Evolutionary conservation across 768 basidiomycete genomes (phyloP).

Genomic region (Trametes elegans): DNA sequence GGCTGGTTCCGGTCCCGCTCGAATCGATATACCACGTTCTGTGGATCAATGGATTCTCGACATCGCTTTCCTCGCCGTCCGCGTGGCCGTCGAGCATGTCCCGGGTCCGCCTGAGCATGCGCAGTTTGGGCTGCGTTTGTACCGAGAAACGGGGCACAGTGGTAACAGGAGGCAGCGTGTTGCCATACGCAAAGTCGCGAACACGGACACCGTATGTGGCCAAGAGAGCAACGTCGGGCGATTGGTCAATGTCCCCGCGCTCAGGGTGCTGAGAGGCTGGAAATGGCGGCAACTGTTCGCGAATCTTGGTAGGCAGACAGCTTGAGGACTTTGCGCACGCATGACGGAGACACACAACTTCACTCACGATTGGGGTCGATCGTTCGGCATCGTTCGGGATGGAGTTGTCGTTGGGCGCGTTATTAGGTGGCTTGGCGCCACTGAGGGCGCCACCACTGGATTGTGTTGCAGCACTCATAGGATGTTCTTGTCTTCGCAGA

Average conservation of each 20-base stretch:
- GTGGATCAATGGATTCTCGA: constrained; percentile 5
- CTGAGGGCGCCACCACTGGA: not conserved
- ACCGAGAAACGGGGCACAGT: constrained; percentile 44
- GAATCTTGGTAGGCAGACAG: not conserved
- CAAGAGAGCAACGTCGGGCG: constrained; percentile 22
- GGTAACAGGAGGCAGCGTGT: constrained; percentile 57
- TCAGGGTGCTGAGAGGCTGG: constrained; percentile 6
- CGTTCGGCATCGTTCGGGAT: too few species aligned
- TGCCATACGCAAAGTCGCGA: constrained; percentile 69
- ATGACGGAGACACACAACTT: not conserved
- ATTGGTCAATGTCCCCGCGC: not conserved
- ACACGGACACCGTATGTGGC: constrained; percentile 40
- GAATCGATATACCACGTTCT: constrained; percentile 18
- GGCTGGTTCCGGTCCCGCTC: constrained; percentile 9
- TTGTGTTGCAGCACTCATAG: constrained; percentile 13
- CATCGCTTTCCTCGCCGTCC: constrained; percentile 20
- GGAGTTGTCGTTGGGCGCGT: not conserved
- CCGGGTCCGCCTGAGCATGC: constrained; percentile 37
- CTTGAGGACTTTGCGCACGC: not conserved
- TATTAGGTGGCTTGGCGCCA: not conserved
- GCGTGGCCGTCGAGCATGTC: constrained; percentile 32
- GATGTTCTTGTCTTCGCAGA: not conserved
- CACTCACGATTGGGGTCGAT: constrained; percentile 7
- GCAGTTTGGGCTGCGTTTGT: constrained; percentile 46
- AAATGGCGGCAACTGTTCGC: not conserved